These are phyloP conservation scores for Phaeosphaeriaceae sp. DNA, from an alignment of 2,329 filamentous ascomycete species.

Conservation along the genomic window DNA sequence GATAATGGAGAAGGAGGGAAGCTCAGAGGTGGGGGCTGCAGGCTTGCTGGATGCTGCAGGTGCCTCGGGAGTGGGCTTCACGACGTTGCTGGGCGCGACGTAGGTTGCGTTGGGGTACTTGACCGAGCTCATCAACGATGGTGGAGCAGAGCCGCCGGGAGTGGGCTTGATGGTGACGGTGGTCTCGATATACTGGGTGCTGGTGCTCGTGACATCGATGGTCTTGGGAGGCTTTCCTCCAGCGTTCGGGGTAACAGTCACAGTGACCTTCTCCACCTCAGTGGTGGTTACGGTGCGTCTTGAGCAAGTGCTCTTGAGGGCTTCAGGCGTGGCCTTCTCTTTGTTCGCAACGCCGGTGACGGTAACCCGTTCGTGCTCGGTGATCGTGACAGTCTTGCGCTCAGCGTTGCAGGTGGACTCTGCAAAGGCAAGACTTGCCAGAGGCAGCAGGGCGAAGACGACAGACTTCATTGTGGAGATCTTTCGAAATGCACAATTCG, in stretches of 20 bases:
- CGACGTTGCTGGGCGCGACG: constrained; percentile 7
- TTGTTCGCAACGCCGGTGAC: constrained; percentile 14
- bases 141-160: constrained; percentile 6
- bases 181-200: constrained; percentile 19
- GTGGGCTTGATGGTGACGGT: constrained; percentile 25
- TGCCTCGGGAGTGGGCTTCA: background rate
- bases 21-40: background rate
- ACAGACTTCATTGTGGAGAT: constrained; percentile 34
- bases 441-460: constrained; percentile 34
- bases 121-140: constrained; percentile 15
- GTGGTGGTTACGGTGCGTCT: constrained; percentile 26
- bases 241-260: constrained; percentile 19
- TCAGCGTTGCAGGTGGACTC: constrained; percentile 24
- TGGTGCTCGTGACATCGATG: constrained; percentile 21
- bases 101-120: constrained; percentile 24
- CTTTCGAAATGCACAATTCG: background rate
- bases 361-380: constrained; percentile 17
- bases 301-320: constrained; percentile 1
- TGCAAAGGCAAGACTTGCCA: constrained; percentile 34
- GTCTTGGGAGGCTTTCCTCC: constrained; percentile 15
- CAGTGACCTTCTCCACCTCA: constrained; percentile 23
- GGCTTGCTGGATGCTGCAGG: constrained; percentile 1
- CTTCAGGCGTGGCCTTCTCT: constrained; percentile 1
- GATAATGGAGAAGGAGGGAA: constrained; percentile 4
- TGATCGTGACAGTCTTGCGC: constrained; percentile 26